A percentile compares a stretch with the other conserved stretches of the same genome.
phyloP scores from a whole-genome alignment of 2,329 filamentous ascomycete species.

The Cordyceps pruinosa region DNA sequence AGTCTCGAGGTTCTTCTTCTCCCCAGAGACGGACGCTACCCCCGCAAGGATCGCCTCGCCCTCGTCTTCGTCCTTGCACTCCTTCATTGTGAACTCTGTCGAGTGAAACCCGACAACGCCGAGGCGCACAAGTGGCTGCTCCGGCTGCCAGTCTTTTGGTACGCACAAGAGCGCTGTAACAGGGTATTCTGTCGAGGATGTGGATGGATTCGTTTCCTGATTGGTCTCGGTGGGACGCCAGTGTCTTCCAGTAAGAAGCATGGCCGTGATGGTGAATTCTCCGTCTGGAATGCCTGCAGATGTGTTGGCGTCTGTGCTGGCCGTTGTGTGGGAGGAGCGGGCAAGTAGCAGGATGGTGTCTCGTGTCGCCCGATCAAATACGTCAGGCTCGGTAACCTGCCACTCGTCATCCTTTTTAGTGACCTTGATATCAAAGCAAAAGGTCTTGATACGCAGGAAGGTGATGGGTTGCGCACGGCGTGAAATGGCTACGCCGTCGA shows the following conservation, averaged over 20 bases:
- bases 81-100: constrained; percentile 20
- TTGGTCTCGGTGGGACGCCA: background rate
- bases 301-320: background rate
- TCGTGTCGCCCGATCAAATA: background rate
- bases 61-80: constrained; percentile 14
- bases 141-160: constrained; percentile 19
- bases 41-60: constrained; percentile 22
- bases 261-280: background rate
- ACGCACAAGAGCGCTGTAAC: constrained; percentile 10
- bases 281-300: background rate
- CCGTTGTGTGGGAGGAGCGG: background rate
- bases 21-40: constrained; percentile 19
- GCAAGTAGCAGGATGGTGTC: background rate
- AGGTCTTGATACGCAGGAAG: constrained; percentile 29
- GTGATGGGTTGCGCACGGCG: constrained; percentile 20
- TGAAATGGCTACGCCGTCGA: constrained; percentile 27
- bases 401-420: constrained; percentile 11
- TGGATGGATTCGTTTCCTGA: background rate
- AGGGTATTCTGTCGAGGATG: background rate
- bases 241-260: constrained; percentile 6
- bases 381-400: background rate
- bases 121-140: constrained; percentile 25
- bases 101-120: constrained; percentile 24
- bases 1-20: constrained; percentile 22
- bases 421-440: constrained; percentile 27